phyloP scores from a whole-genome alignment of 345 rosid genomes.

The Syzygium oleosum region DNA sequence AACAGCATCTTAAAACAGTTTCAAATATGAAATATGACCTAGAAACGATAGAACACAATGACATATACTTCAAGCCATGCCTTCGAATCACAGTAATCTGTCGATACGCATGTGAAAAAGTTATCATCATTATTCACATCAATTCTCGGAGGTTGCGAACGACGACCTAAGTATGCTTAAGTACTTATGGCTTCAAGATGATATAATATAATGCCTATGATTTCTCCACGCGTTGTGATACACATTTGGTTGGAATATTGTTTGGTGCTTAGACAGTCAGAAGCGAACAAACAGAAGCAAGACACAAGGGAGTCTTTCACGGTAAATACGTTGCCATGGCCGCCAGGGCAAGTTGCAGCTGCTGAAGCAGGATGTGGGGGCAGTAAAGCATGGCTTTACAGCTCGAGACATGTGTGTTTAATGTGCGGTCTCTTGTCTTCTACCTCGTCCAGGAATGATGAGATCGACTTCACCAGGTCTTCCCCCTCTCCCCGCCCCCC shows the following conservation, averaged over 20 bases:
- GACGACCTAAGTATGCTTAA: neutral
- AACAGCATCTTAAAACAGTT: neutral
- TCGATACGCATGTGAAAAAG: neutral
- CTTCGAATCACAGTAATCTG: neutral
- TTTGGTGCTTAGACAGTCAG: neutral
- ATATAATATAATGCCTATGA: neutral
- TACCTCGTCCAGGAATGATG: neutral
- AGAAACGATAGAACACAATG: neutral
- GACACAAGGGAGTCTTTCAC: neutral
- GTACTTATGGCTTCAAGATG: neutral
- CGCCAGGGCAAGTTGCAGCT: neutral
- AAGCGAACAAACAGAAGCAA: neutral
- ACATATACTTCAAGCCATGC: neutral
- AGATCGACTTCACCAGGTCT: neutral
- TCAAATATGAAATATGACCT: neutral
- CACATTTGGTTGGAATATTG: neutral
- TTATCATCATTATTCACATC: neutral
- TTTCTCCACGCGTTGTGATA: neutral
- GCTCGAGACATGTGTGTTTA: neutral
- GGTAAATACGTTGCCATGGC: neutral
- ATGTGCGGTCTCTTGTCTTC: neutral
- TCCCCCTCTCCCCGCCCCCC: neutral
- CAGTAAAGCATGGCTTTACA: neutral
- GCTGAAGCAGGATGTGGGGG: neutral
- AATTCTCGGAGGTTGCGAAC: neutral